Conservation (phyloP, 164 flowering plant genomes). For the Saururus chinensis region DNA sequence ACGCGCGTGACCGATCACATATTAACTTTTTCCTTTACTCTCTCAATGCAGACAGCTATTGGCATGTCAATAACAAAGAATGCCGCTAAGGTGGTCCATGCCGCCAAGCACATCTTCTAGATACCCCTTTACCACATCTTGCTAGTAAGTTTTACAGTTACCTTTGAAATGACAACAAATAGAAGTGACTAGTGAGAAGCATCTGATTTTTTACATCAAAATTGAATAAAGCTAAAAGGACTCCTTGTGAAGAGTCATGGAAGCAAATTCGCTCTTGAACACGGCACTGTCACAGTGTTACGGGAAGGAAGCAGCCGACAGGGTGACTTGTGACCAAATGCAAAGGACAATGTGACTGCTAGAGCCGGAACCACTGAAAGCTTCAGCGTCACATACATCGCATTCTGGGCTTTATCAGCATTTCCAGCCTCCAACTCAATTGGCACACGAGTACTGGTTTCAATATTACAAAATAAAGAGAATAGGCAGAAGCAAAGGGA, state of each 20-base stretch:
- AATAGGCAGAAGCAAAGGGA: neutral
- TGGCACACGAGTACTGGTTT: constrained; percentile 74
- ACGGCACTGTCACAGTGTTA: constrained; percentile 28
- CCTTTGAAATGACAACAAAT: too few species aligned
- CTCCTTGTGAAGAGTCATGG: constrained; percentile 62
- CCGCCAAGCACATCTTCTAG: constrained; percentile 97
- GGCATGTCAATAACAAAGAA: constrained; percentile 72
- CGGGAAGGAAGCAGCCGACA: constrained; percentile 72
- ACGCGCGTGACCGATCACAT: constrained; percentile 20
- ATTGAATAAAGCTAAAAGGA: constrained; percentile 48
- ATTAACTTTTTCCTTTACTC: constrained; percentile 31
- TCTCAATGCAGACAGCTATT: constrained; percentile 44
- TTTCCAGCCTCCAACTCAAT: constrained; percentile 81
- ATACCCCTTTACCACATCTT: constrained; percentile 37
- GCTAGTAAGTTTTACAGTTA: neutral
- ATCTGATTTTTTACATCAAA: too few species aligned
- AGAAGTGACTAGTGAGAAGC: too few species aligned
- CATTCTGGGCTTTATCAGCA: constrained; percentile 46
- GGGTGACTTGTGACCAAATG: constrained; percentile 51
- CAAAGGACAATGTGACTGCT: constrained; percentile 27
- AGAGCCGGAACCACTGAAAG: constrained; percentile 53
- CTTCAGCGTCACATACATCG: constrained; percentile 57
- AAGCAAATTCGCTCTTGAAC: constrained; percentile 39
- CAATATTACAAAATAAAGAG: neutral
- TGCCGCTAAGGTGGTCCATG: constrained; percentile 56